phyloP scores from a whole-genome alignment of 2,329 filamentous ascomycete genomes.

The Aspergillus sp. region DNA sequence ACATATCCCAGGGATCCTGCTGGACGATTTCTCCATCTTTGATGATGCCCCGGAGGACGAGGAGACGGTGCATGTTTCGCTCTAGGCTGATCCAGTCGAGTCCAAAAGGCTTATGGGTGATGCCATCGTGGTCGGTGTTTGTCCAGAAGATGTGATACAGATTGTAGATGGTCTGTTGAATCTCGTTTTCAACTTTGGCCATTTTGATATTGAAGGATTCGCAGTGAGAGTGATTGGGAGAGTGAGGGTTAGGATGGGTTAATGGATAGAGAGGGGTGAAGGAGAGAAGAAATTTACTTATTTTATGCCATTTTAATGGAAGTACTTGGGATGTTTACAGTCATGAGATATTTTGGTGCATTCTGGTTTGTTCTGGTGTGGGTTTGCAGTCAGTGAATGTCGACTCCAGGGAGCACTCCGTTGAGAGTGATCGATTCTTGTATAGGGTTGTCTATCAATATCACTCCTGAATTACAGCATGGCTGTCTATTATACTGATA shows the following conservation, averaged over 20 bases:
- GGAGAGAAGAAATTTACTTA: background rate
- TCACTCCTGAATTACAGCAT: too few relatives aligned
- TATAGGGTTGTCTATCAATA: too few relatives aligned
- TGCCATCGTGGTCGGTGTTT: slow-evolving; percentile 4
- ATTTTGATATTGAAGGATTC: slow-evolving; percentile 1
- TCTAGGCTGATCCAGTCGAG: slow-evolving; percentile 3
- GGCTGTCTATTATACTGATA: too few relatives aligned
- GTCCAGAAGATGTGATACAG: slow-evolving; percentile 1
- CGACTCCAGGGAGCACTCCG: too few relatives aligned
- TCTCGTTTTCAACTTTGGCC: slow-evolving; percentile 3
- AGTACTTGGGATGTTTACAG: too few relatives aligned
- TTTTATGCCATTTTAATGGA: too few relatives aligned
- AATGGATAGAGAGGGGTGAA: background rate
- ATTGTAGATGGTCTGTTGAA: background rate
- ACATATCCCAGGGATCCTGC: slow-evolving; percentile 7
- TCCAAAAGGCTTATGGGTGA: slow-evolving; percentile 6
- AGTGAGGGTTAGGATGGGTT: background rate
- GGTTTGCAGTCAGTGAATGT: too few relatives aligned
- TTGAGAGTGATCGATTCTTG: too few relatives aligned
- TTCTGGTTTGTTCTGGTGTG: too few relatives aligned
- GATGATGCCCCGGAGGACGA: slow-evolving; percentile 4
- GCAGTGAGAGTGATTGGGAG: background rate
- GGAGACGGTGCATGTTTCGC: slow-evolving; percentile 5
- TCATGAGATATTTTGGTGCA: too few relatives aligned
- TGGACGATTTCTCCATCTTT: background rate